phyloP scores from a whole-genome alignment of 2,329 filamentous ascomycete species.

The Graphiopsis chlorocephala region DNA sequence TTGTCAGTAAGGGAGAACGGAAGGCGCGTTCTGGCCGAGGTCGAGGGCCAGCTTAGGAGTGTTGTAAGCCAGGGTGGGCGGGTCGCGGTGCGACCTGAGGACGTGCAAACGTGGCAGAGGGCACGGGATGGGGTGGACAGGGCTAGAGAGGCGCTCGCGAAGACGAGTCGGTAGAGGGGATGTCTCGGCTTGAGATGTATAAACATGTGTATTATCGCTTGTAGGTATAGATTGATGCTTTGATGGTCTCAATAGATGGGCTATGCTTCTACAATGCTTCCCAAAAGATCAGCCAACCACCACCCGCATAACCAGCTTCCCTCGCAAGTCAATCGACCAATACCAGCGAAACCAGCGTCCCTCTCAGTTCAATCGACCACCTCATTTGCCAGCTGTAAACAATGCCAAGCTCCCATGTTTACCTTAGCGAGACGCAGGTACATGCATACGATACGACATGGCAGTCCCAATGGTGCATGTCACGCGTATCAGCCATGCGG shows the following conservation, averaged over 20 bases:
- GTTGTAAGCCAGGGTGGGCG: conserved; percentile 47
- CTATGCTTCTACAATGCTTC: not conserved
- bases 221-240: not conserved
- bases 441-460: not conserved
- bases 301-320: not conserved
- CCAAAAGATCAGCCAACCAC: no score
- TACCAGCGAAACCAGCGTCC: not conserved
- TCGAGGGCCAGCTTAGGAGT: conserved; percentile 50
- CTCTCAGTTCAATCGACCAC: not conserved
- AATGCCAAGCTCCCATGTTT: not conserved
- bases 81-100: conserved; percentile 34
- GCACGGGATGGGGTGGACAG: conserved; percentile 45
- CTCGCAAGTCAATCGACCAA: not conserved
- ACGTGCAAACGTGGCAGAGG: conserved; percentile 40
- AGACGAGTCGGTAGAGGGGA: conserved; percentile 13
- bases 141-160: conserved; percentile 48
- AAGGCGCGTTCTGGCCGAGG: conserved; percentile 52
- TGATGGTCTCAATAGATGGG: not conserved
- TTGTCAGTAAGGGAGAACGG: conserved; percentile 56
- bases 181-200: not conserved
- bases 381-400: not conserved
- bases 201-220: not conserved
- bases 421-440: conserved; percentile 3
- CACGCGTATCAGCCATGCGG: not conserved
- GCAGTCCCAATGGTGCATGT: not conserved